Evolutionary conservation across 176 grass and related monocot species (phyloP).

Genomic region (Hordeum marinum): DNA sequence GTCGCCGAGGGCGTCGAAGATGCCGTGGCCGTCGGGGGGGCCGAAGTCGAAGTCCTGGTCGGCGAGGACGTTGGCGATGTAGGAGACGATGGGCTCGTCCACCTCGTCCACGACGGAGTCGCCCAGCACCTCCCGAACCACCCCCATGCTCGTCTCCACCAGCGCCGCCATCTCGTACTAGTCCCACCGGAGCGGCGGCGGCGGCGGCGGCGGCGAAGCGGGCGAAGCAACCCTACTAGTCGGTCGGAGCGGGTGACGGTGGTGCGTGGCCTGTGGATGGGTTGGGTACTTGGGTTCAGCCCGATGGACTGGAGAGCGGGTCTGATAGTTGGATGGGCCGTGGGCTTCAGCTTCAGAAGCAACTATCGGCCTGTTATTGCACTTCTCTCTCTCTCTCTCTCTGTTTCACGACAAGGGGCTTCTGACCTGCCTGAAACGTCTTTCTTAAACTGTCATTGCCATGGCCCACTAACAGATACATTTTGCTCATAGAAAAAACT

Average conservation of each 20-base stretch:
- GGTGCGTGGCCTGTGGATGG: too few relatives aligned
- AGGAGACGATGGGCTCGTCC: constrained; percentile 81
- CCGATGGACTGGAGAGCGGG: too few relatives aligned
- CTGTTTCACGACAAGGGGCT: too few relatives aligned
- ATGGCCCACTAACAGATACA: too few relatives aligned
- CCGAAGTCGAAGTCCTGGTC: constrained; percentile 99
- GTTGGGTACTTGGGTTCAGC: too few relatives aligned
- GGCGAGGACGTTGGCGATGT: constrained; percentile 96
- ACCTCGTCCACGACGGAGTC: constrained; percentile 42
- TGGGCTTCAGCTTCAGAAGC: too few relatives aligned
- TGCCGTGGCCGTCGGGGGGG: constrained; percentile 60
- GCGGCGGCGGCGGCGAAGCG: not conserved
- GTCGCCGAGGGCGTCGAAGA: constrained; percentile 76
- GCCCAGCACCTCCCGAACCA: constrained; percentile 84
- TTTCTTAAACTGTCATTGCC: too few relatives aligned
- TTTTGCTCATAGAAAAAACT: too few relatives aligned
- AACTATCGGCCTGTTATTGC: too few relatives aligned
- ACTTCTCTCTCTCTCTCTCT: too few relatives aligned
- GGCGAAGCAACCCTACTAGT: not conserved
- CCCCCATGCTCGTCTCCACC: constrained; percentile 67
- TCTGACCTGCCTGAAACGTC: too few relatives aligned
- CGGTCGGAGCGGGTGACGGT: not conserved
- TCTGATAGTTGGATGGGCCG: too few relatives aligned
- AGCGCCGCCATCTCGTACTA: not conserved
- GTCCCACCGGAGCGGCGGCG: not conserved